Percentiles rank a stretch among this genome's conserved stretches.
phyloP scores from a whole-genome alignment of 2,329 filamentous ascomycete species.

The Blastomyces emzantsi region DNA sequence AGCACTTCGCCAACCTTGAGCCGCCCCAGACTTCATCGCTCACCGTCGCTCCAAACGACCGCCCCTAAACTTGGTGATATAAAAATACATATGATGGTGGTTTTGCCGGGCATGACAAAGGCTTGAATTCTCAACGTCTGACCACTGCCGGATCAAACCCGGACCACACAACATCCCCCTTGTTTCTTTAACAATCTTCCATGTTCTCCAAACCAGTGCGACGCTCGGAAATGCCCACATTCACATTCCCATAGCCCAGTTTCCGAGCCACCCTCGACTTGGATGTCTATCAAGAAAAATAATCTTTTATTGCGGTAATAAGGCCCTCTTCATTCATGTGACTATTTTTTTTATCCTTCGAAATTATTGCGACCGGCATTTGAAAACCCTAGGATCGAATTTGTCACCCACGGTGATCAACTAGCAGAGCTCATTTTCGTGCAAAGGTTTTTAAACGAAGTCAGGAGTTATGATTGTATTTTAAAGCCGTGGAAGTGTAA shows the following conservation, averaged over 20 bases:
- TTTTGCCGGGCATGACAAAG: background rate
- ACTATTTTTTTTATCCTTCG: background rate
- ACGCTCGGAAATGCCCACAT: background rate
- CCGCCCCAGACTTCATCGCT: background rate
- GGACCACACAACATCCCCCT: background rate
- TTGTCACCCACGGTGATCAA: slow-evolving; percentile 42
- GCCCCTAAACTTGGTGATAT: background rate
- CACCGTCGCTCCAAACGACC: background rate
- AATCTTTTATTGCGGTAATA: background rate
- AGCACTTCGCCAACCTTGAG: background rate
- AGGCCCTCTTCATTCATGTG: background rate
- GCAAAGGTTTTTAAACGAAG: background rate
- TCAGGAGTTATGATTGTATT: background rate
- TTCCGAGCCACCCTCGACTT: background rate
- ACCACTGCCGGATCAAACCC: background rate
- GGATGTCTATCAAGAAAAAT: background rate
- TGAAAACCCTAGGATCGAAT: slow-evolving; percentile 54
- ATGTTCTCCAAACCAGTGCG: background rate
- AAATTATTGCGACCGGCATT: background rate
- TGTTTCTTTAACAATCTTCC: background rate
- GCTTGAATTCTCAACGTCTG: background rate
- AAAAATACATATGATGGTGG: background rate
- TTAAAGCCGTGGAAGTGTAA: background rate
- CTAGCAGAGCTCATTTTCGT: background rate
- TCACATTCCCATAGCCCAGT: background rate